Evolutionary conservation across 768 basidiomycete genomes (phyloP).

Genomic region (Pleurotus giganteus): DNA sequence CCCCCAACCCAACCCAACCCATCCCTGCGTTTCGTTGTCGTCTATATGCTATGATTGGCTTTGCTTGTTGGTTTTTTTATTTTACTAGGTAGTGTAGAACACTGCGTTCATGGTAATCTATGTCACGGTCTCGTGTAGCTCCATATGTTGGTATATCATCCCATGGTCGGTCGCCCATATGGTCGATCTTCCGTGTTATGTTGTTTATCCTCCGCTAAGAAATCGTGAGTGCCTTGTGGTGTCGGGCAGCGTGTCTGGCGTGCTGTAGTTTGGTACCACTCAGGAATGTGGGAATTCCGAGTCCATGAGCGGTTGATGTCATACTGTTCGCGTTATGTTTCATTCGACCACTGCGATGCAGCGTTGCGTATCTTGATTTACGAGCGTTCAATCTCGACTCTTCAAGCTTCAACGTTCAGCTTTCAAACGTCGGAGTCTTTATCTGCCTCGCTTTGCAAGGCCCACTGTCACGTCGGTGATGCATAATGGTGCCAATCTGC

Average conservation of each 20-base stretch:
- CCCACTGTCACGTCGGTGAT: neutral
- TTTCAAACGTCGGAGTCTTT: constrained; percentile 1
- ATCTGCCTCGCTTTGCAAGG: neutral
- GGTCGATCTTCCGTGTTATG: no score
- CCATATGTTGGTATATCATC: constrained; percentile 1
- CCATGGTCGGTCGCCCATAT: neutral
- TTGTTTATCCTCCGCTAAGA: no score
- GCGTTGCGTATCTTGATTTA: neutral
- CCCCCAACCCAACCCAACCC: neutral
- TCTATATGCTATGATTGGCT: constrained; percentile 7
- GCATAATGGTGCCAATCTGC: constrained; percentile 2
- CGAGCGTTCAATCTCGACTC: neutral
- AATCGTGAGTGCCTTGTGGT: no score
- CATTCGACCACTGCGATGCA: neutral
- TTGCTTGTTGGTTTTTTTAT: constrained; percentile 9
- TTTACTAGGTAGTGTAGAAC: constrained; percentile 9
- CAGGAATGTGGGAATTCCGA: no score
- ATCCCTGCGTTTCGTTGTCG: neutral
- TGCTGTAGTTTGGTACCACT: no score
- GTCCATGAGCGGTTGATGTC: neutral
- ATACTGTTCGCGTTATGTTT: neutral
- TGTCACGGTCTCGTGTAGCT: constrained; percentile 6
- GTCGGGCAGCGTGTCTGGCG: no score
- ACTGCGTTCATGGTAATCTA: constrained; percentile 8
- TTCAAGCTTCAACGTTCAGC: no score